Evolutionary conservation across 345 rosid genomes (phyloP), one percentile per base, ranked within the genome.

Genomic region (Arabis alpina): DNA sequence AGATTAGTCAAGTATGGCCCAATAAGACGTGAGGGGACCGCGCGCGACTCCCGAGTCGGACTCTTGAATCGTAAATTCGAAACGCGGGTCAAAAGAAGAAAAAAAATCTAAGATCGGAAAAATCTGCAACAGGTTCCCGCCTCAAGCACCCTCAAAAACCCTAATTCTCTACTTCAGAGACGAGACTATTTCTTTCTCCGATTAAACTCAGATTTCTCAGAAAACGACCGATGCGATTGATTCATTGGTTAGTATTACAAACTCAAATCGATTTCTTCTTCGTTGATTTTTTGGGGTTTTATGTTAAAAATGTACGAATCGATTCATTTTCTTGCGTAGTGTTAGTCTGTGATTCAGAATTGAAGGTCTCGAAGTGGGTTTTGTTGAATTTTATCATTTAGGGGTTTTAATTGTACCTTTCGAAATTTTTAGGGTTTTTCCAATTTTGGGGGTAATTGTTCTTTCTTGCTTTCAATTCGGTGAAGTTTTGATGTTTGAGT

Each of bases 81-180:
- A 72, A 56, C 41, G 79, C 78, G 71, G 76, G 71, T 80, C 73
- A 52, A 79, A 60, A 25, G 47, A 47, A 19, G n/a, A 19, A 19
- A 19, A 19, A 19, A 53, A 54, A 54, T 49, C 75, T 39, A 27
- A 77, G 55, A 64, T 77, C 86, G 78, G 84, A 41, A 16, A 19
- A 70, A 48, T 68, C 56, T 19, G 30, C 55, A 19, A 59, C 50
- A 37, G 68, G 71, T 83, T 84, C 88, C 87, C 91, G 88, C 86
- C 84, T 77, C 74, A 67, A 30, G 72, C 9, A 43, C 52, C 52
- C 68, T n/a, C 51, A 19, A 42, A 55, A 56, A 63, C 61, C 65
- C 52, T 61, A 28, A 16, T 56, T 51, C 73, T 11, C 47, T 15
- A 24, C 66, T 48, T 48, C 62, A 57, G 23, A 2, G 14, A 8